Conservation (phyloP, 2,329 filamentous ascomycete genomes). For the Ceratocystis lukuohia region DNA sequence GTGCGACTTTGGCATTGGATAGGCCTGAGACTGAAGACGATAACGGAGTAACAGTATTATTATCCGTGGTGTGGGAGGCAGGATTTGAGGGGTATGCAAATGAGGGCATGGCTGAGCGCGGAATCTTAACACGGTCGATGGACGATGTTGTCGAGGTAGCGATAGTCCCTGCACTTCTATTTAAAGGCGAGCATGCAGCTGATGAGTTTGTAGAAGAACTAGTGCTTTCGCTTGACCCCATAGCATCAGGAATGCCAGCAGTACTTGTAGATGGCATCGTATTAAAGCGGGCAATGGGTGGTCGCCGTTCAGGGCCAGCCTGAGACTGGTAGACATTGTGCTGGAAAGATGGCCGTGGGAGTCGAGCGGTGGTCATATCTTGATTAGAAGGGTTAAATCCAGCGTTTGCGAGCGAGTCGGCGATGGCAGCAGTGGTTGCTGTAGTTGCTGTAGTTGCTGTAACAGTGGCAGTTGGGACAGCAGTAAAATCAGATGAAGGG, state of each 20-base stretch:
- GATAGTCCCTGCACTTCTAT: not conserved
- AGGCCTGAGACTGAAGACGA: constrained; percentile 19
- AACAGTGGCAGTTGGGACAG: not conserved
- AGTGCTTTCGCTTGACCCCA: not conserved
- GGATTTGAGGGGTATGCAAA: not conserved
- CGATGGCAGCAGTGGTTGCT: not conserved
- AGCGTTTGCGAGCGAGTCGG: not conserved
- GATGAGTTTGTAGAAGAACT: not conserved
- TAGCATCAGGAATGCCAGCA: not conserved
- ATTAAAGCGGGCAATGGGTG: constrained; percentile 8
- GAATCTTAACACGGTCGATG: constrained; percentile 2
- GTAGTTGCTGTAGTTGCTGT: not conserved
- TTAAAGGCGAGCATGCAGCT: not conserved
- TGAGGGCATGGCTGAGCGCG: constrained; percentile 10
- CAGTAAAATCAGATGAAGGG: not conserved
- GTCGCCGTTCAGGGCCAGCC: not conserved
- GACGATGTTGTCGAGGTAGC: not conserved
- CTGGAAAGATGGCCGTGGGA: constrained; percentile 5
- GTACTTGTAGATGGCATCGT: constrained; percentile 2
- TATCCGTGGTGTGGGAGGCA: not conserved
- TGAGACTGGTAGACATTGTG: constrained; percentile 12
- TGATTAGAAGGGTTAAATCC: not conserved
- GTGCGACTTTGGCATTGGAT: not conserved
- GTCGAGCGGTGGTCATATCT: constrained; percentile 9
- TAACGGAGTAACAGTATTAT: not conserved